A percentile compares a stretch with the other conserved stretches of the same genome.
These are phyloP conservation scores for Fusarium dlaminii DNA, from an alignment of 2,329 filamentous ascomycete species.

Conservation along the genomic window DNA sequence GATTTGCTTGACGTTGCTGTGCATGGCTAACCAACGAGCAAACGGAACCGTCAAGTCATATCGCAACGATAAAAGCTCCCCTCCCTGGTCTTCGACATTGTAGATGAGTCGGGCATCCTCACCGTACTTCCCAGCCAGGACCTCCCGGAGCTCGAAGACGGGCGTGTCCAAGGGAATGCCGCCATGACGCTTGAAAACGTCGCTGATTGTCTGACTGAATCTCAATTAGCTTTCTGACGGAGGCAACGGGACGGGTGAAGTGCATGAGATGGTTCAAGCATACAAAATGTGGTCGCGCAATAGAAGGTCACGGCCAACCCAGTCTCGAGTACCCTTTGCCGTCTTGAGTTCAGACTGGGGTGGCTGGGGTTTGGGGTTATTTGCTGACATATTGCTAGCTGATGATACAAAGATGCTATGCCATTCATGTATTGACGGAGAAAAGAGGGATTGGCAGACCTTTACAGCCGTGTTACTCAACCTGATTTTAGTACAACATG, in stretches of 20 bases:
- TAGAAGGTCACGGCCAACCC: background rate
- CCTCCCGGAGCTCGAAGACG: background rate
- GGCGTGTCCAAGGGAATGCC: background rate
- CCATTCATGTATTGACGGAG: background rate
- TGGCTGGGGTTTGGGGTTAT: background rate
- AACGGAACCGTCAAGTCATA: background rate
- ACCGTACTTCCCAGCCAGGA: background rate
- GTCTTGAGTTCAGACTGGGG: background rate
- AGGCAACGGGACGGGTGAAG: fast-evolving
- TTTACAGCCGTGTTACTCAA: background rate
- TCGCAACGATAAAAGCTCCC: background rate
- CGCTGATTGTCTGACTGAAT: background rate
- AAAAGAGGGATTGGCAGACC: fast-evolving
- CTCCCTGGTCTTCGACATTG: background rate
- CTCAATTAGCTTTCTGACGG: background rate
- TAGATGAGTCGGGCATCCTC: background rate
- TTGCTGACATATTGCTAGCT: background rate
- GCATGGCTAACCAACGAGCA: background rate
- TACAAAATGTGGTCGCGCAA: background rate
- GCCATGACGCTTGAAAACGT: background rate
- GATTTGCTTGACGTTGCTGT: background rate
- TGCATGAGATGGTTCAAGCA: background rate
- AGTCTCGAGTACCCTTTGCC: background rate
- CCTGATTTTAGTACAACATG: fast-evolving
- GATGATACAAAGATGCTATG: fast-evolving